These are phyloP conservation scores for Suillus placidus DNA, from an alignment of 768 basidiomycete species.

Conservation along the genomic window DNA sequence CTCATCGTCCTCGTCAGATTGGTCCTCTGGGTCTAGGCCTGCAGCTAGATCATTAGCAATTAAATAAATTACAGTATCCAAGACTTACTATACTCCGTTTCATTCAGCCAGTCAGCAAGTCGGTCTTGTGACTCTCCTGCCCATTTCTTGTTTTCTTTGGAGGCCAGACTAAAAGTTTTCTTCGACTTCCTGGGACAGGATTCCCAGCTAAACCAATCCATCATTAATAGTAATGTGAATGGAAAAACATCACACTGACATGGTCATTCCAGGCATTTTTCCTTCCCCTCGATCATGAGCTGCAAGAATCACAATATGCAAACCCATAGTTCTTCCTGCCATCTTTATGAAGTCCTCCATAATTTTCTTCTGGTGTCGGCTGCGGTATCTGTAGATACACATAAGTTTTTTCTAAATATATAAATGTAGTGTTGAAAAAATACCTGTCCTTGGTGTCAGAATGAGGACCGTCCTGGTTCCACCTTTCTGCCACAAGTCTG, in stretches of 20 bases:
- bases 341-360: background rate
- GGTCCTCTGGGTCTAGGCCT: background rate
- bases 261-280: background rate
- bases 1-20: background rate
- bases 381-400: background rate
- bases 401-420: background rate
- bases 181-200: background rate
- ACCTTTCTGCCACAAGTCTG: background rate
- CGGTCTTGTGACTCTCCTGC: background rate
- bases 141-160: background rate
- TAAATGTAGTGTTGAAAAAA: background rate
- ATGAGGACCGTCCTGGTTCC: background rate
- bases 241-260: background rate
- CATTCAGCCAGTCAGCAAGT: background rate
- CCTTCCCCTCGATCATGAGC: background rate
- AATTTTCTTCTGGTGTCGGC: background rate
- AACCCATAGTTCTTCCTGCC: background rate
- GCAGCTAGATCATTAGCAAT: background rate
- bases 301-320: background rate
- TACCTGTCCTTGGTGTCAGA: background rate
- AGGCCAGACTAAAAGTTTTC: background rate
- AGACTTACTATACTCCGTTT: background rate
- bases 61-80: background rate
- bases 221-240: background rate
- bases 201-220: background rate